Evolutionary conservation across 164 flowering plant species (phyloP), one percentile per base, ranked within the genome.

Genomic region (Macadamia integrifolia): DNA sequence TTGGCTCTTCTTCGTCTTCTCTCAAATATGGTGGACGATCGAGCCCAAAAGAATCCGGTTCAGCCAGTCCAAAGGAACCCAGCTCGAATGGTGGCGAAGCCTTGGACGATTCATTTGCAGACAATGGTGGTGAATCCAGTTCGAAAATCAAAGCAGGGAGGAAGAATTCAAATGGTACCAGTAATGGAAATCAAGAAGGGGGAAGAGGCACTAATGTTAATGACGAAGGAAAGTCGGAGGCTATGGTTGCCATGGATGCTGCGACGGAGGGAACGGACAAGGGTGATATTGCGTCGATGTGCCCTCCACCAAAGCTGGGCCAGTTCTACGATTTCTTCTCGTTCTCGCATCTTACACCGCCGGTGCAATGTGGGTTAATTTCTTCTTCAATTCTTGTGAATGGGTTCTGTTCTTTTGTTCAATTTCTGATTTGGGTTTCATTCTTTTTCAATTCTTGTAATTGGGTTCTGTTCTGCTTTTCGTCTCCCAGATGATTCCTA

Each of bases 251-350:
- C 9, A 72, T 50, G 9, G 77, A 67, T 9, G 69, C 40, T 7
- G 69, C 60, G 28, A 72, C 66, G 57, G 80, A 69, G 29, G 72
- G 64, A 4, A 59, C 62, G 60, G 90, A 83, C 66, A 78, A 76
- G 56, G 88, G 77, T 5, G 88, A 81, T 29, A 69, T 73, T 3
- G 78, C 77, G 15, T 71, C 85, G 52, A 81, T 88, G 86, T 87
- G 75, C 68, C 96, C 94, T 2, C 94, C 96, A 13, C 89, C 88
- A 35, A 80, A 82, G 71, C 87, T 92, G 2, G 93, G 89, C 43
- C 89, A 87, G 68, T 92, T 92, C 73, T 92, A 92, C 69, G 95
- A 90, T 58, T 92, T 92, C 89, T 92, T 92, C 87, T 88, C 95
- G 17, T 80, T 86, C 75, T 82, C 95, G 42, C 86, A 92, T 64